phyloP scores from a whole-genome alignment of 768 basidiomycete genomes.

The Termitomyces sp. region DNA sequence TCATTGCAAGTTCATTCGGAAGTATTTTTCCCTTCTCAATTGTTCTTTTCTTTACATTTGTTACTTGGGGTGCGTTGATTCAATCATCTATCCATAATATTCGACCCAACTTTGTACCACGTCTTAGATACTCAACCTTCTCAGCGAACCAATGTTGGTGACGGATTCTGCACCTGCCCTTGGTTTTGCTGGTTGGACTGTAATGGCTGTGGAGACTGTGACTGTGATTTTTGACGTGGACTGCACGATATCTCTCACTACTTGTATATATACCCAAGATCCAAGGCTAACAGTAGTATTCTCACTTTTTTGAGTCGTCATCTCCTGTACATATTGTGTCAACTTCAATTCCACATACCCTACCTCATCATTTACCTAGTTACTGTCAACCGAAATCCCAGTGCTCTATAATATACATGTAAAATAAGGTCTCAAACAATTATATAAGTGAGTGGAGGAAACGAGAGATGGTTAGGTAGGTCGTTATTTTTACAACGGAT shows the following conservation, averaged over 20 bases:
- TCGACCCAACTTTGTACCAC: neutral
- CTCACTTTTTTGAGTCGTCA: neutral
- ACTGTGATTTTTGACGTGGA: neutral
- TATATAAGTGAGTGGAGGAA: neutral
- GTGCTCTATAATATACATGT: slow-evolving; percentile 1
- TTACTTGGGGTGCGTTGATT: neutral
- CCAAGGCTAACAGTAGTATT: too few species aligned
- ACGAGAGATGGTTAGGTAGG: neutral
- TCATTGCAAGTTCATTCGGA: neutral
- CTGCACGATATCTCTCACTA: neutral
- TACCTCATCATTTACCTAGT: neutral
- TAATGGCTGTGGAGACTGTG: neutral
- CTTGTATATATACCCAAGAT: too few species aligned
- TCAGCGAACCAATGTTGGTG: neutral
- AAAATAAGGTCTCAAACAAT: neutral
- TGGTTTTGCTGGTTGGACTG: neutral
- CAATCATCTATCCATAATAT: too few species aligned
- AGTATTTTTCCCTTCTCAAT: neutral
- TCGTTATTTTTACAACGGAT: neutral
- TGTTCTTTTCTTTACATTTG: neutral
- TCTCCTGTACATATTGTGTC: neutral
- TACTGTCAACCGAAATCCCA: neutral
- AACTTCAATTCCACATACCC: neutral
- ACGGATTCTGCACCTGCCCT: neutral
- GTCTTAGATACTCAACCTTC: neutral